phyloP scores from a whole-genome alignment of 2,329 filamentous ascomycete genomes.

The Daldinia sp. region DNA sequence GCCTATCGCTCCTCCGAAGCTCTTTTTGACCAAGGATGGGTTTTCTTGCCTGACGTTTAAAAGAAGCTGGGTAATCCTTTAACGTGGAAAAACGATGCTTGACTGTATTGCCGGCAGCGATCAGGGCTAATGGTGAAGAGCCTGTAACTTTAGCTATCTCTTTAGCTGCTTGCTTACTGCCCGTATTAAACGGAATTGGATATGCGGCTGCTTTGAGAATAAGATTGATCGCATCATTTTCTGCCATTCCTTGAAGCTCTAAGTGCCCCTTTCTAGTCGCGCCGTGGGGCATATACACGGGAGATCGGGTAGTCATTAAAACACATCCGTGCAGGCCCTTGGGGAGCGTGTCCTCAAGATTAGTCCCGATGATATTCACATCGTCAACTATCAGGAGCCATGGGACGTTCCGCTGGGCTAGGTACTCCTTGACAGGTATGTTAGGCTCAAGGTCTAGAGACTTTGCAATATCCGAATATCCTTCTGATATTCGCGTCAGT shows the following conservation, averaged over 20 bases:
- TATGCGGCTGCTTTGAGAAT: background rate
- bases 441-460: constrained; percentile 31
- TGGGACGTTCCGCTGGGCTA: constrained; percentile 24
- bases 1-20: background rate
- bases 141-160: background rate
- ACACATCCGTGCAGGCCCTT: background rate
- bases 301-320: background rate
- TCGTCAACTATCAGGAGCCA: background rate
- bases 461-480: constrained; percentile 12
- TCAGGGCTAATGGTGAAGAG: background rate
- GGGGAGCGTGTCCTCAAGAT: background rate
- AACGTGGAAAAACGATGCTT: background rate
- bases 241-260: background rate
- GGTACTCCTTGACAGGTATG: constrained; percentile 38
- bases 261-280: background rate
- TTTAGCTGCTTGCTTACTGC: background rate
- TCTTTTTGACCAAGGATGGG: background rate
- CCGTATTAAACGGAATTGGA: background rate
- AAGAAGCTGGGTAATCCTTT: background rate
- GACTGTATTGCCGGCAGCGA: background rate
- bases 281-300: background rate
- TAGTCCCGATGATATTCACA: background rate
- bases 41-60: background rate
- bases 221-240: background rate
- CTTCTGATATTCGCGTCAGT: constrained; percentile 12